phyloP scores from a whole-genome alignment of 2,329 filamentous ascomycete species.

The Pleoardoris graminearum region DNA sequence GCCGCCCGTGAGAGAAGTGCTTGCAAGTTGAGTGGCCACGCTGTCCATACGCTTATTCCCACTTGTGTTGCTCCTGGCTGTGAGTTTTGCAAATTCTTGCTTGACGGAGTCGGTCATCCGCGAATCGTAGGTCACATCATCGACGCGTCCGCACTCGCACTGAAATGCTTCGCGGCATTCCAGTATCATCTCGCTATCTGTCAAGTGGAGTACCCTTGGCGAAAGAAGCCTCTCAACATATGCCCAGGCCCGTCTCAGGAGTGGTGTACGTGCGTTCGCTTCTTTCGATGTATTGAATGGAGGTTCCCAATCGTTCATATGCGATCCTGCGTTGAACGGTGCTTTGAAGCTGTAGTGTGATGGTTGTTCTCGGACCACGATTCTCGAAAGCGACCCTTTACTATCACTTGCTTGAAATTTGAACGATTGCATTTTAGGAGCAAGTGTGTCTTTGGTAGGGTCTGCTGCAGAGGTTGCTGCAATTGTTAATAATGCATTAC shows the following conservation, averaged over 20 bases:
- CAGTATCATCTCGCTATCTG: conserved; percentile 41
- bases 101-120: conserved; percentile 40
- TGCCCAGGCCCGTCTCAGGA: conserved; percentile 42
- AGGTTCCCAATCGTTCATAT: conserved; percentile 43
- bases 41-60: conserved; percentile 27
- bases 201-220: conserved; percentile 39
- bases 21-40: conserved; percentile 35
- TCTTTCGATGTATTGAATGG: conserved; percentile 38
- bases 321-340: conserved; percentile 36
- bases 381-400: conserved; percentile 35
- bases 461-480: conserved; percentile 39
- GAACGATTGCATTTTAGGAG: conserved; percentile 28
- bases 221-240: conserved; percentile 39
- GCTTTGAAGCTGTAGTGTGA: conserved; percentile 44
- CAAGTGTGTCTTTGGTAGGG: conserved; percentile 34
- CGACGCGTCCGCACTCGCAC: conserved; percentile 42
- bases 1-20: conserved; percentile 29
- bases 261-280: conserved; percentile 34
- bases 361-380: conserved; percentile 42
- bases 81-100: conserved; percentile 35
- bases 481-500: conserved; percentile 40
- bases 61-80: conserved; percentile 20
- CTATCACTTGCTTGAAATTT: conserved; percentile 41
- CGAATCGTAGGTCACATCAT: conserved; percentile 35
- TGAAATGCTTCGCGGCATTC: conserved; percentile 44